Conservation (phyloP, 805 yeast species). For the Teunomyces aglyptinius region DNA sequence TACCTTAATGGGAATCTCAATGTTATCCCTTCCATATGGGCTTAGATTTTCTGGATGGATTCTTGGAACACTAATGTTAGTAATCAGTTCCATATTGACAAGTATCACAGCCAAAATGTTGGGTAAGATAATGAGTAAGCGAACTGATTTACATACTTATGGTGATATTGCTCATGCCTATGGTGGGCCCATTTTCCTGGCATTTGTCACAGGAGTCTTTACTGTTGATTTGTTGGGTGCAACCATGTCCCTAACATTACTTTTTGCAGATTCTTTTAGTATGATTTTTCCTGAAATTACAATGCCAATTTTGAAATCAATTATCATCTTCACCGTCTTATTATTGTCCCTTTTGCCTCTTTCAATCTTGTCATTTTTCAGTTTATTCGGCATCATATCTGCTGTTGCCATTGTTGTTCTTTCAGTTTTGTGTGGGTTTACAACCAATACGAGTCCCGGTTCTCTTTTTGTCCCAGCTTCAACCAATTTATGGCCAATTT, state of each 20-base stretch:
- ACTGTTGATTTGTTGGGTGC: conserved; percentile 77
- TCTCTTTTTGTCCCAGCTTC: conserved; percentile 63
- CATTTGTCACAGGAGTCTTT: conserved; percentile 68
- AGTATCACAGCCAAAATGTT: conserved; percentile 74
- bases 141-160: conserved; percentile 77
- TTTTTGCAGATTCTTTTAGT: conserved; percentile 81
- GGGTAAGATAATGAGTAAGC: conserved; percentile 75
- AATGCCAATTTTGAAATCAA: conserved; percentile 10
- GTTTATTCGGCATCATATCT: conserved; percentile 67
- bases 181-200: conserved; percentile 72
- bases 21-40: conserved; percentile 65
- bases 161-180: conserved; percentile 89
- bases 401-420: conserved; percentile 63
- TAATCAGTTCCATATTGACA: conserved; percentile 63
- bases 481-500: conserved; percentile 65
- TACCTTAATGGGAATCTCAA: conserved; percentile 66
- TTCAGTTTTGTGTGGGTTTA: conserved; percentile 61
- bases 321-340: conserved; percentile 39
- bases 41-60: conserved; percentile 64
- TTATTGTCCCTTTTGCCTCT: conserved; percentile 68
- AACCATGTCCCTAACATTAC: conserved; percentile 75
- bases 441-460: conserved; percentile 66
- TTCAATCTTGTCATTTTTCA: conserved; percentile 64
- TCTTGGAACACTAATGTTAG: conserved; percentile 58
- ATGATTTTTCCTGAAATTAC: conserved; percentile 15